phyloP scores from a whole-genome alignment of 371 early-diverging fungal genomes.

The Coemansia sp. region DNA sequence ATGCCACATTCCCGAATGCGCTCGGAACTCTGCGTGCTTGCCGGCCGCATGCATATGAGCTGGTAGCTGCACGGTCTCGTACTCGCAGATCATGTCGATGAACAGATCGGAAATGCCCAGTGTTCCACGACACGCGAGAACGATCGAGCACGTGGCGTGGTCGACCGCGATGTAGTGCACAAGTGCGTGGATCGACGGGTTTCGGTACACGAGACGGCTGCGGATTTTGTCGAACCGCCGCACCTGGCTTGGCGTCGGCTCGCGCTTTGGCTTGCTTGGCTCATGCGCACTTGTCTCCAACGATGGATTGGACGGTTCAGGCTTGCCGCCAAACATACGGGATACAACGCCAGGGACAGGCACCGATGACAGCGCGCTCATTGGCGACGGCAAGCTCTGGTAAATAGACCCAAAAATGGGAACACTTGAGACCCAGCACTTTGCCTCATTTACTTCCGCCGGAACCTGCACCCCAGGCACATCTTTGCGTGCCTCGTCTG shows the following conservation, averaged over 20 bases:
- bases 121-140: constrained; percentile 88
- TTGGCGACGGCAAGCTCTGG: constrained; percentile 29
- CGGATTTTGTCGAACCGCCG: constrained; percentile 44
- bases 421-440: constrained; percentile 34
- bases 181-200: constrained; percentile 68
- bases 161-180: constrained; percentile 86
- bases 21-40: constrained; percentile 53
- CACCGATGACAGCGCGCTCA: constrained; percentile 10
- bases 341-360: constrained; percentile 39
- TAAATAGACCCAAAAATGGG: constrained; percentile 35
- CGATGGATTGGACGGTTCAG: background rate
- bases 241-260: constrained; percentile 31
- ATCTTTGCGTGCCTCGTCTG: background rate
- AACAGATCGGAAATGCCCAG: constrained; percentile 83
- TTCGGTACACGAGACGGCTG: constrained; percentile 48
- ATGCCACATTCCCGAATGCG: constrained; percentile 78
- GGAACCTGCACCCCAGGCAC: constrained; percentile 2
- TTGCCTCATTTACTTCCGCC: background rate
- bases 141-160: constrained; percentile 70
- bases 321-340: constrained; percentile 18
- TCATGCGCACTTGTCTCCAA: background rate
- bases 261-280: constrained; percentile 7
- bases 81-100: constrained; percentile 83
- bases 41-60: constrained; percentile 39
- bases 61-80: constrained; percentile 63